These are phyloP conservation scores for Botrytis hyacinthi DNA, from an alignment of 2,329 filamentous ascomycete genomes.

Conservation along the genomic window DNA sequence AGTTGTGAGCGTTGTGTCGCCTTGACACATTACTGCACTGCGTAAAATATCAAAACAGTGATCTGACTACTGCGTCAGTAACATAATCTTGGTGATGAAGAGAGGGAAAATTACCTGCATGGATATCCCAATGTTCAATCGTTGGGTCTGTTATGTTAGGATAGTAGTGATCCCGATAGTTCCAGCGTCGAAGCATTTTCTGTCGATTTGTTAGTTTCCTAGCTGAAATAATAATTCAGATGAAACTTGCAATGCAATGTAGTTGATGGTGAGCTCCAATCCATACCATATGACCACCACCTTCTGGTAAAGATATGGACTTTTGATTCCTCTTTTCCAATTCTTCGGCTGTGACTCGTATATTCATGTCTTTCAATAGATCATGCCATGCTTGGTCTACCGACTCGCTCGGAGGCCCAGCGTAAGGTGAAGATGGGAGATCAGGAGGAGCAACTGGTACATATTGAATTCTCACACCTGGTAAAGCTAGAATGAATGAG, in stretches of 20 bases:
- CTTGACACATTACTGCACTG: constrained; percentile 14
- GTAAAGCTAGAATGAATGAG: not conserved
- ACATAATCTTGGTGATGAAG: too few species aligned
- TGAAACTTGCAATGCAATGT: constrained; percentile 9
- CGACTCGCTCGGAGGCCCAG: constrained; percentile 4
- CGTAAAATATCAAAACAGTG: constrained; percentile 16
- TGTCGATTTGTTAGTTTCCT: not conserved
- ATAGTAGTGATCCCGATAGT: constrained; percentile 10
- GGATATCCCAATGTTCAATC: constrained; percentile 13
- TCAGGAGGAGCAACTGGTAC: not conserved
- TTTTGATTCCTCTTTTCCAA: constrained; percentile 1
- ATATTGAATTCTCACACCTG: not conserved
- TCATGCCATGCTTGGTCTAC: constrained; percentile 23
- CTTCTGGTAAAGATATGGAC: constrained; percentile 13
- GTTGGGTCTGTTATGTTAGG: constrained; percentile 10
- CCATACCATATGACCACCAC: constrained; percentile 13
- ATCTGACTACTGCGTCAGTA: not conserved
- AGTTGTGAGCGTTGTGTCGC: constrained; percentile 12
- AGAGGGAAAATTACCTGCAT: not conserved
- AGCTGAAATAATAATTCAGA: not conserved
- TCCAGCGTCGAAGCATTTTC: constrained; percentile 17
- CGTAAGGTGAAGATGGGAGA: constrained; percentile 14
- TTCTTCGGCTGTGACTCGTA: constrained; percentile 18
- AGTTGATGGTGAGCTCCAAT: constrained; percentile 15
- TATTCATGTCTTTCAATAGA: constrained; percentile 17